Evolutionary conservation across 2,329 filamentous ascomycete species (phyloP).

Genomic region (Cladobotryum protrusum): DNA sequence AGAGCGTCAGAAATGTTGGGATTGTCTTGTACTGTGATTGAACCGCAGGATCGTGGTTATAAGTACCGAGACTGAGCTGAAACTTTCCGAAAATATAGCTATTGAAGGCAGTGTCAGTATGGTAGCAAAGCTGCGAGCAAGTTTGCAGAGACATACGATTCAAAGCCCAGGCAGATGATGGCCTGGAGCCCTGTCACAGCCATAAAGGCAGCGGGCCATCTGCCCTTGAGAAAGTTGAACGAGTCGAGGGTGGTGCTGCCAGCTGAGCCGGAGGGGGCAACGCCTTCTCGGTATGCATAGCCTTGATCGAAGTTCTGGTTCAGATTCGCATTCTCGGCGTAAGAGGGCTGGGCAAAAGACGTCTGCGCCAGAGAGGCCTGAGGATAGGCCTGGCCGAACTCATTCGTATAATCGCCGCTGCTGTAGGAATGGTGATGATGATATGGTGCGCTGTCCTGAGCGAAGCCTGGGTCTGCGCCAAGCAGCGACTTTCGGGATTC

Average conservation of each 20-base stretch:
- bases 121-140: neutral
- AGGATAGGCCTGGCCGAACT: slow-evolving; percentile 29
- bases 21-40: slow-evolving; percentile 63
- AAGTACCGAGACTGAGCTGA: slow-evolving; percentile 52
- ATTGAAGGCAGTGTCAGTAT: slow-evolving; percentile 15
- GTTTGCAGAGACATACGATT: slow-evolving; percentile 59
- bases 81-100: slow-evolving; percentile 90
- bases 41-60: slow-evolving; percentile 33
- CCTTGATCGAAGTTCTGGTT: slow-evolving; percentile 28
- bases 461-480: slow-evolving; percentile 32
- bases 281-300: slow-evolving; percentile 33
- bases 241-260: slow-evolving; percentile 25
- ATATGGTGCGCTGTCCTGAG: slow-evolving; percentile 24
- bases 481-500: slow-evolving; percentile 37
- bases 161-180: slow-evolving; percentile 71
- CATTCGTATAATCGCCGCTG: slow-evolving; percentile 23
- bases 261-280: slow-evolving; percentile 27
- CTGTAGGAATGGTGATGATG: slow-evolving; percentile 19
- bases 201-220: slow-evolving; percentile 87
- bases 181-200: slow-evolving; percentile 69
- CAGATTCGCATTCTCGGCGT: slow-evolving; percentile 22
- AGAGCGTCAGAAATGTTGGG: slow-evolving; percentile 89
- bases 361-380: slow-evolving; percentile 24
- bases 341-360: slow-evolving; percentile 21
- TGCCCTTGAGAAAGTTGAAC: slow-evolving; percentile 72